These are phyloP conservation scores for Colletotrichum sublineola DNA, from an alignment of 2,329 filamentous ascomycete species.

Conservation along the genomic window DNA sequence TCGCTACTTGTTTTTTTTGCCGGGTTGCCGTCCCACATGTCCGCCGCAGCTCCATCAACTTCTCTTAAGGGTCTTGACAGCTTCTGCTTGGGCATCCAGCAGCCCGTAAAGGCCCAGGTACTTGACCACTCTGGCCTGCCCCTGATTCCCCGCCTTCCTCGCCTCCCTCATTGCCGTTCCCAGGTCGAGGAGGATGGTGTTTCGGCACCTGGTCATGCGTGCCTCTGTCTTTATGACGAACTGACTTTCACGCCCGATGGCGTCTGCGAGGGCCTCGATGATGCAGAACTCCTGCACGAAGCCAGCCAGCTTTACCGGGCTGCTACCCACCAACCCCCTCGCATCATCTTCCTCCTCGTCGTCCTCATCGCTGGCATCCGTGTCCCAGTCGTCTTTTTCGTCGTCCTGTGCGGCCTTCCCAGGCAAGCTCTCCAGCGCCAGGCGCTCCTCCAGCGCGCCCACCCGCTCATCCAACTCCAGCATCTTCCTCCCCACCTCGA, in stretches of 20 bases:
- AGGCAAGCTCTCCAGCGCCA: slow-evolving; percentile 66
- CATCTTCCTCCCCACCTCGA: slow-evolving; percentile 73
- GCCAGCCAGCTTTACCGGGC: slow-evolving; percentile 60
- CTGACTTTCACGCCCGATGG: slow-evolving; percentile 61
- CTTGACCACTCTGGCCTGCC: slow-evolving; percentile 62
- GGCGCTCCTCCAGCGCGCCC: slow-evolving; percentile 71
- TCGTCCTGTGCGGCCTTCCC: slow-evolving; percentile 46
- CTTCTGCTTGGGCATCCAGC: slow-evolving; percentile 66
- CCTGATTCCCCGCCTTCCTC: slow-evolving; percentile 57
- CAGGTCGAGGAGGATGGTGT: slow-evolving; percentile 69
- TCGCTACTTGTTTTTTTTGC: slow-evolving; percentile 40
- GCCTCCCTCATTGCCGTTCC: slow-evolving; percentile 63
- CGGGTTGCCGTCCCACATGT: not conserved
- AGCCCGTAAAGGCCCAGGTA: slow-evolving; percentile 67
- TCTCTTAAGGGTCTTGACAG: slow-evolving; percentile 63
- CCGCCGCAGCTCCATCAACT: slow-evolving; percentile 37
- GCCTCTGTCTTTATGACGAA: slow-evolving; percentile 67
- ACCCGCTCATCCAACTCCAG: slow-evolving; percentile 76
- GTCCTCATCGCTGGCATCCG: slow-evolving; percentile 47
- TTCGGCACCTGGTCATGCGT: slow-evolving; percentile 65
- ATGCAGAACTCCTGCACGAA: slow-evolving; percentile 62
- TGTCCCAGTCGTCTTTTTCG: slow-evolving; percentile 56
- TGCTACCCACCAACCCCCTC: slow-evolving; percentile 58
- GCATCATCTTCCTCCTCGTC: slow-evolving; percentile 48
- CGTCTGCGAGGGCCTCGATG: slow-evolving; percentile 57